These are phyloP conservation scores for Xylaria grammica DNA, from an alignment of 495 filamentous ascomycete genomes.

Conservation along the genomic window DNA sequence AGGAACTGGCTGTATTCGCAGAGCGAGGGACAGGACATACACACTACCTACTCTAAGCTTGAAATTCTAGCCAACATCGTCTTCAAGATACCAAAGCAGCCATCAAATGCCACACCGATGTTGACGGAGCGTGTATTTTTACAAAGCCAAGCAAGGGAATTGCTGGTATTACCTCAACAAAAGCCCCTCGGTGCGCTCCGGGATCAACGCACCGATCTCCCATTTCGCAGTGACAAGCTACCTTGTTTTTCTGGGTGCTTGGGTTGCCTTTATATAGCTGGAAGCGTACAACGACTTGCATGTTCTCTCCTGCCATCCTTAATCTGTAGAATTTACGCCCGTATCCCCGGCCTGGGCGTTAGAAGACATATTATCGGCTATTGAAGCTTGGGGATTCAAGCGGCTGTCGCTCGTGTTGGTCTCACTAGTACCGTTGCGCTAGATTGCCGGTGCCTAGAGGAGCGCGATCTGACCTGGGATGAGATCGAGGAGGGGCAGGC, in stretches of 20 bases:
- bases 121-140: conserved; percentile 1
- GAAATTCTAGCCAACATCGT: neutral
- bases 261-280: conserved; percentile 4
- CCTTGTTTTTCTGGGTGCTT: conserved; percentile 11
- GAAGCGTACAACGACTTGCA: neutral
- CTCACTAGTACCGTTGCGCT: conserved; percentile 7
- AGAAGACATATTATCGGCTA: conserved; percentile 2
- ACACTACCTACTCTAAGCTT: neutral
- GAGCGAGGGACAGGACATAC: neutral
- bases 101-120: conserved; percentile 1
- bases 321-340: neutral
- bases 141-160: conserved; percentile 18
- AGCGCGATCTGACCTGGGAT: conserved; percentile 8
- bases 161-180: conserved; percentile 22
- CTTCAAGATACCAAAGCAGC: conserved; percentile 6
- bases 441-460: conserved; percentile 6
- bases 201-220: conserved; percentile 8
- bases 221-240: conserved; percentile 15
- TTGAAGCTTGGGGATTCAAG: neutral
- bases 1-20: neutral
- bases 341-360: neutral
- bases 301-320: neutral
- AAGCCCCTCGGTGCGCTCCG: conserved; percentile 18
- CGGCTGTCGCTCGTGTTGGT: neutral
- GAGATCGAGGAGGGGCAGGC: conserved; percentile 6